A percentile compares a stretch with the other conserved stretches of the same genome.
These are phyloP conservation scores for Pichia sorboxylosa DNA, from an alignment of 1,139 yeast genomes.

Conservation along the genomic window DNA sequence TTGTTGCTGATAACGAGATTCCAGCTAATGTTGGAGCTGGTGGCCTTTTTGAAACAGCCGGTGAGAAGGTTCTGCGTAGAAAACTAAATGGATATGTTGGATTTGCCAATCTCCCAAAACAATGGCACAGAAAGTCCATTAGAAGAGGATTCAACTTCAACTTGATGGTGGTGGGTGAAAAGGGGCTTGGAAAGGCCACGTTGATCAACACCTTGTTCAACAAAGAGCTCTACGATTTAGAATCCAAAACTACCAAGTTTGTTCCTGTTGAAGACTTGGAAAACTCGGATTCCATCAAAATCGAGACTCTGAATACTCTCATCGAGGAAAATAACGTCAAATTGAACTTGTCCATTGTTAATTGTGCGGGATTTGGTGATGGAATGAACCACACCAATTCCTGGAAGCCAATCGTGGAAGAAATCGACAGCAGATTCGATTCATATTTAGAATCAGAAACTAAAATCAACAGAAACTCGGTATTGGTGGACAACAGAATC, in stretches of 20 bases:
- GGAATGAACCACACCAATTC: slow-evolving; percentile 76
- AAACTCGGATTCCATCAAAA: slow-evolving; percentile 35
- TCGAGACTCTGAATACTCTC: slow-evolving; percentile 57
- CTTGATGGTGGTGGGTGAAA: slow-evolving; percentile 81
- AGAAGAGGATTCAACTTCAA: slow-evolving; percentile 91
- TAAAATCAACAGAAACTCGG: slow-evolving; percentile 57
- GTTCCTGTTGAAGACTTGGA: slow-evolving; percentile 11
- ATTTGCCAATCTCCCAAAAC: slow-evolving; percentile 94
- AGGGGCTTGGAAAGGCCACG: slow-evolving; percentile 91
- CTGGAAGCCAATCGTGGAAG: slow-evolving; percentile 91
- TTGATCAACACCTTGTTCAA: slow-evolving; percentile 86
- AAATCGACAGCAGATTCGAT: slow-evolving; percentile 79
- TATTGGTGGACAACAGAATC: slow-evolving; percentile 57
- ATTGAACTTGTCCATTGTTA: slow-evolving; percentile 72
- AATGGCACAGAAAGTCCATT: slow-evolving; percentile 94
- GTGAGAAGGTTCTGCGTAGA: slow-evolving; percentile 46
- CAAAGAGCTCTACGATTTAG: slow-evolving; percentile 45
- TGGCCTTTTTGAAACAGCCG: too few species aligned
- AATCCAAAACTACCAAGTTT: slow-evolving; percentile 17
- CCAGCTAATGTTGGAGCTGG: too few species aligned
- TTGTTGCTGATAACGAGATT: too few species aligned
- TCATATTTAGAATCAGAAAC: slow-evolving; percentile 84
- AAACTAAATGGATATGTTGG: slow-evolving; percentile 91
- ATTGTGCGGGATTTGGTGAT: slow-evolving; percentile 94
- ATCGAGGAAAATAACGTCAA: slow-evolving; percentile 92